Evolutionary conservation across 345 rosid species (phyloP).

Genomic region (Citrus sinensis): DNA sequence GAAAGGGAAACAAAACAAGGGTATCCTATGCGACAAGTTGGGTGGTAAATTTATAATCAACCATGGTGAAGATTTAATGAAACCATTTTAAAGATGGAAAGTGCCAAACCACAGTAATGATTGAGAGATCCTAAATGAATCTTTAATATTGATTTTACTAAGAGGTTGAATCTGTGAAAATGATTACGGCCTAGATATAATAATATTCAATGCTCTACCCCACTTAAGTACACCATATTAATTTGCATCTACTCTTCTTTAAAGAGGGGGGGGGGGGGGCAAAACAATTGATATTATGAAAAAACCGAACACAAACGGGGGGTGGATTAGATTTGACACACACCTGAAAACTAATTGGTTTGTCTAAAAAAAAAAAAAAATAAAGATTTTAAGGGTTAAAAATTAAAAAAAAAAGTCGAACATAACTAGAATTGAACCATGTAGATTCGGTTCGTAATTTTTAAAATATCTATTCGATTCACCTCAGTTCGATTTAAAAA

Average conservation of each 20-base stretch:
- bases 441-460: too few species aligned
- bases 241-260: neutral
- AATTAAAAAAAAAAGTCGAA: too few species aligned
- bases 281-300: too few species aligned
- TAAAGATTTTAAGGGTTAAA: too few species aligned
- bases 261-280: too few species aligned
- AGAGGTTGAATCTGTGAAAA: neutral
- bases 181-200: constrained; percentile 1
- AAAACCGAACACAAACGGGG: too few species aligned
- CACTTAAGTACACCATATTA: neutral
- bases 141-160: neutral
- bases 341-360: too few species aligned
- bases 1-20: neutral
- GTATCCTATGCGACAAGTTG: neutral
- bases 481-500: too few species aligned
- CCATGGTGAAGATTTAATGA: neutral
- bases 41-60: neutral
- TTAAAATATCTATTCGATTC: too few species aligned
- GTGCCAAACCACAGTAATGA: neutral
- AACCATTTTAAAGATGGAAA: neutral
- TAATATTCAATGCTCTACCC: neutral
- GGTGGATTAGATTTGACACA: too few species aligned
- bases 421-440: too few species aligned
- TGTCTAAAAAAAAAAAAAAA: too few species aligned
- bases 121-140: constrained; percentile 1